Evolutionary conservation across 345 rosid species (phyloP), one percentile per base, ranked within the genome.

Genomic region (Conringia planisiliqua): DNA sequence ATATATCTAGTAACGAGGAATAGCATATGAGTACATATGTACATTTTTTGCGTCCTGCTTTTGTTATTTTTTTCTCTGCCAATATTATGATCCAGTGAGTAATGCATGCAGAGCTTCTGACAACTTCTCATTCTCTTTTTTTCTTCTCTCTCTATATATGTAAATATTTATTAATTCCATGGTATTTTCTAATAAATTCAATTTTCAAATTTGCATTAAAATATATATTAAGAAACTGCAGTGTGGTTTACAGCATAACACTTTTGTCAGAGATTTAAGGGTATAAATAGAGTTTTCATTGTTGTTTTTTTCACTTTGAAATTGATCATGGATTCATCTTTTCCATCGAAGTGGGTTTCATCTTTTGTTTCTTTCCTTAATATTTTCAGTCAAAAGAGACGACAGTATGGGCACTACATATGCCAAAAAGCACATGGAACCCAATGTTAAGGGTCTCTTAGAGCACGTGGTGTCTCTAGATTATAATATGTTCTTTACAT

Each of bases 381-480:
- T 40, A 36, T 61, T 61, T 55, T 75, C 70, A 78, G 92, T 86
- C 89, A 86, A 87, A 83, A 82, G 85, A 40, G 62, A 63, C 6
- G 60, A 76, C 80, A 73, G 87, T 82, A 84, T 85, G 88, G 82
- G 89, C 84, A 70, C 72, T 57, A 66, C 64, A 72, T 57, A 77
- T 75, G 78, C 77, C 71, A 55, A 79, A 83, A 84, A 61, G 84
- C 86, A 78, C 86, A 81, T 90, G 90, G 86, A 86, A 84, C 87
- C 91, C 89, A 80, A 71, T 72, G 73, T 40, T 55, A 35, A 50
- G 73, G 68, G 76, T 66, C 54, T 56, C 63, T 58, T 71, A 77
- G 40, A 39, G 39, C 73, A 77, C 68, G 57, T 59, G 64, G 47
- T 66, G 11, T 44, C 70, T 26, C 39, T 76, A 66, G 39, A 40